Base-by-base conservation (phyloP, 139 green algal species). In the Volvox africanus region DNA sequence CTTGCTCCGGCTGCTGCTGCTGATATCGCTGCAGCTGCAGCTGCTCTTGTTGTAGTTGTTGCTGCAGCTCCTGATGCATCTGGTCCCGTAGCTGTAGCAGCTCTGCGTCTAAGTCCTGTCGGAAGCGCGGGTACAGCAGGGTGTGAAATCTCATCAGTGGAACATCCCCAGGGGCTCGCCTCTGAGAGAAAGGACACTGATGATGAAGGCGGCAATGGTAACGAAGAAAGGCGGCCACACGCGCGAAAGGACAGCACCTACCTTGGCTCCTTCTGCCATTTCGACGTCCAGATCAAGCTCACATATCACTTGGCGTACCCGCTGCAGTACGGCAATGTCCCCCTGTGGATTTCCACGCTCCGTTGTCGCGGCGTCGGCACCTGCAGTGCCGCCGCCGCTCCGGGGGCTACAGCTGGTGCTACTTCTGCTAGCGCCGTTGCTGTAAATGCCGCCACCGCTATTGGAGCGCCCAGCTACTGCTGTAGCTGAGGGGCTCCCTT, bases 51-150 rank as follows among this genome's bases (percentile, higher is more conserved):
- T 68, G 37, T 68, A 26, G 80, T n/a, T 86, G 80, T n/a, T 75
- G 50, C 80, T 71, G 80, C 30, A 80, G 36, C 83, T 65, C 67
- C 33, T 11, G 12, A 11, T 61, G 67, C 83, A 80, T 88, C 1
- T 61, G 30, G 32, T 67, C 24, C 67, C 83, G 83, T 28, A 88
- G 67, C 83, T 35, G 55, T 68, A 80, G 67, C 83, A 88, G 67
- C 83, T 88, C 83, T 28, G 67, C 67, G 14, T 88, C 83, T 68
- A 88, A 24, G 22, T 68, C 61, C 82, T 62, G 33, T 28, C 24
- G 11, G 44, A 55, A 55, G 71, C 26, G 17, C 35, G 20, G 71
- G 71, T 32, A 79, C 14, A 35, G 67, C 3, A 79, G 30, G 19
- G 76, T 61, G 55, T 9, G 14, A 30, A 82, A 30, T 61, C 61